Percentiles rank a stretch among this genome's conserved stretches.
Conservation (phyloP, 1,139 yeast species). For the Nakaseomyces kungkrabaensis region DNA sequence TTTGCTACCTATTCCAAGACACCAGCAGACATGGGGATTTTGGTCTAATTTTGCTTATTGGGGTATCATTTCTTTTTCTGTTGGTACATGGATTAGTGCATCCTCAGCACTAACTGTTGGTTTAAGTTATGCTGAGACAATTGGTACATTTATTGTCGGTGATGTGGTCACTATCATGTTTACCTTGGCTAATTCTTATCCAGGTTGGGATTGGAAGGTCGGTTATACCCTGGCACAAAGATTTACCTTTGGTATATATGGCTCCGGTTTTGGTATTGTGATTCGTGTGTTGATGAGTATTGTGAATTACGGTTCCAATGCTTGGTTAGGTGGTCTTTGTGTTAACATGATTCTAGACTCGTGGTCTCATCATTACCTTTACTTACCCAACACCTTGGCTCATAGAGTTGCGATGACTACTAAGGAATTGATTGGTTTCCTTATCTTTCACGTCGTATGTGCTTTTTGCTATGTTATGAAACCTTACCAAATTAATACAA, state of each 20-base stretch:
- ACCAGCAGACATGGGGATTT: conserved; percentile 34
- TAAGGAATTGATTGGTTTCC: conserved; percentile 35
- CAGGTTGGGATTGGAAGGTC: conserved; percentile 38
- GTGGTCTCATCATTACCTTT: conserved; percentile 31
- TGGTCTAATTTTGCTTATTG: conserved; percentile 35
- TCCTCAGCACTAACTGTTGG: conserved; percentile 35
- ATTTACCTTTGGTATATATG: conserved; percentile 38
- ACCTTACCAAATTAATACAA: conserved; percentile 33
- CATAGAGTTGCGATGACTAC: conserved; percentile 32
- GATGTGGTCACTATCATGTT: conserved; percentile 34
- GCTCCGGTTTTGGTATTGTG: conserved; percentile 35
- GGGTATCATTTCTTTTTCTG: conserved; percentile 34
- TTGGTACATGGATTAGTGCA: conserved; percentile 37
- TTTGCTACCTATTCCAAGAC: conserved; percentile 30
- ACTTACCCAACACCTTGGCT: conserved; percentile 31
- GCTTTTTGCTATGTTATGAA: conserved; percentile 32
- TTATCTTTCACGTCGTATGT: conserved; percentile 35
- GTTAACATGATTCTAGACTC: conserved; percentile 31
- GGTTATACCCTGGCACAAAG: conserved; percentile 40
- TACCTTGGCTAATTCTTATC: conserved; percentile 35
- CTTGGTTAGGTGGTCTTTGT: conserved; percentile 36
- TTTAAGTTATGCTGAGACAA: conserved; percentile 33
- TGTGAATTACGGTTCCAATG: conserved; percentile 36
- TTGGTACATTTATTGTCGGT: conserved; percentile 36
- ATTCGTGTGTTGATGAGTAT: conserved; percentile 35